Evolutionary conservation across 176 grass and related monocot species (phyloP).

Genomic region (Alopecurus myosuroides): DNA sequence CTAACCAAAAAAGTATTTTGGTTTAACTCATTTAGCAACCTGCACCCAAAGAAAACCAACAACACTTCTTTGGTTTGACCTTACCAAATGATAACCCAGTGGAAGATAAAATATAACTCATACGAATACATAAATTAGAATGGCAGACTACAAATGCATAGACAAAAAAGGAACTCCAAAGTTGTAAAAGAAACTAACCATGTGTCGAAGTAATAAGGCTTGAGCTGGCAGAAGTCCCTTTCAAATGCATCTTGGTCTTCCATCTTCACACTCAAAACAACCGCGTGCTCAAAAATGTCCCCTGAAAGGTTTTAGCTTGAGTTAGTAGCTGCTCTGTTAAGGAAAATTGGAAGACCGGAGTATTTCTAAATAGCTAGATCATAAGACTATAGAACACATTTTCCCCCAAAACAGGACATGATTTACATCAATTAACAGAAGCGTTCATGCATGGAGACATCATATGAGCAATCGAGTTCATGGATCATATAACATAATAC

Average conservation of each 20-base stretch:
- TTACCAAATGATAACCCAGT: not conserved
- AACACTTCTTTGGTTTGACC: not conserved
- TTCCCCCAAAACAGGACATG: not conserved
- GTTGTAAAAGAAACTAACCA: slow-evolving; percentile 39
- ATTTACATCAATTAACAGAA: not conserved
- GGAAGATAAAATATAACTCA: not conserved
- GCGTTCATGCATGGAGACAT: not conserved
- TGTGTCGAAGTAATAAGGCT: slow-evolving; percentile 92
- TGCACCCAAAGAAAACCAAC: not conserved
- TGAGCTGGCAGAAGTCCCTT: slow-evolving; percentile 93
- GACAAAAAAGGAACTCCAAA: not conserved
- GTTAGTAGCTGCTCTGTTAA: slow-evolving; percentile 10
- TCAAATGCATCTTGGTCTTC: slow-evolving; percentile 98
- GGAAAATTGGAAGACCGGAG: not conserved
- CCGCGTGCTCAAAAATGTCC: slow-evolving; percentile 88
- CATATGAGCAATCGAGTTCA: not conserved
- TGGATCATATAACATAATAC: not conserved
- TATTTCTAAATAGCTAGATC: not conserved
- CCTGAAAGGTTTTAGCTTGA: slow-evolving; percentile 42
- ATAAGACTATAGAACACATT: not conserved
- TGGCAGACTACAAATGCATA: not conserved
- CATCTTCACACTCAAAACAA: slow-evolving; percentile 89
- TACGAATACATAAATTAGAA: not conserved
- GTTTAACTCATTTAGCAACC: not conserved
- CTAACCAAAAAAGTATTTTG: not conserved